Evolutionary conservation across 495 filamentous ascomycete genomes (phyloP).

Genomic region (Staphylotrichum tortipilum): DNA sequence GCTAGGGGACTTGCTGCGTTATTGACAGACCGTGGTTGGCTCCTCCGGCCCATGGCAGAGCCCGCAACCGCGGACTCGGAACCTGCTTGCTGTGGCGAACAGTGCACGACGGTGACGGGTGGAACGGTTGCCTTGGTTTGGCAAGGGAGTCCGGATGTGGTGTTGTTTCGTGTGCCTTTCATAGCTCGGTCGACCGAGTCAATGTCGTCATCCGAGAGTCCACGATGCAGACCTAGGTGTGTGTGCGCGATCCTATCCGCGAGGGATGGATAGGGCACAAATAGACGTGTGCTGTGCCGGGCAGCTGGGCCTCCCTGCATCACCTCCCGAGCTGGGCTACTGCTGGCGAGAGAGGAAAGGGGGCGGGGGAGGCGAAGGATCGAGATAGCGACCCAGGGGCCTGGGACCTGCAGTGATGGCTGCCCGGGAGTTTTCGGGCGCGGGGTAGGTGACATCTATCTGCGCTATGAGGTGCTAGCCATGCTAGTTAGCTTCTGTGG

Average conservation of each 20-base stretch:
- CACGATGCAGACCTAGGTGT: neutral
- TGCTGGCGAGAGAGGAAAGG: too few relatives aligned
- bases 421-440: neutral
- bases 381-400: neutral
- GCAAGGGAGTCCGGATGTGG: neutral
- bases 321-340: too few relatives aligned
- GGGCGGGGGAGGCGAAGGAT: neutral
- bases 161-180: too few relatives aligned
- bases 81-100: neutral
- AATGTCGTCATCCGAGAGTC: neutral
- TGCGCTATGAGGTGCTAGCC: neutral
- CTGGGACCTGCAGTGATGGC: neutral
- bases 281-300: neutral
- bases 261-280: neutral
- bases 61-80: neutral
- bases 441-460: constrained; percentile 1
- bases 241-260: too few relatives aligned
- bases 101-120: neutral
- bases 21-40: constrained; percentile 1
- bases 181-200: too few relatives aligned
- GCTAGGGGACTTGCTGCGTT: too few relatives aligned
- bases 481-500: neutral
- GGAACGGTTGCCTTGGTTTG: constrained; percentile 1
- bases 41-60: neutral
- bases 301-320: neutral